Evolutionary conservation across 768 basidiomycete genomes (phyloP), one percentile per base, ranked within the genome.

Genomic region (Macrolepiota fuliginosa): DNA sequence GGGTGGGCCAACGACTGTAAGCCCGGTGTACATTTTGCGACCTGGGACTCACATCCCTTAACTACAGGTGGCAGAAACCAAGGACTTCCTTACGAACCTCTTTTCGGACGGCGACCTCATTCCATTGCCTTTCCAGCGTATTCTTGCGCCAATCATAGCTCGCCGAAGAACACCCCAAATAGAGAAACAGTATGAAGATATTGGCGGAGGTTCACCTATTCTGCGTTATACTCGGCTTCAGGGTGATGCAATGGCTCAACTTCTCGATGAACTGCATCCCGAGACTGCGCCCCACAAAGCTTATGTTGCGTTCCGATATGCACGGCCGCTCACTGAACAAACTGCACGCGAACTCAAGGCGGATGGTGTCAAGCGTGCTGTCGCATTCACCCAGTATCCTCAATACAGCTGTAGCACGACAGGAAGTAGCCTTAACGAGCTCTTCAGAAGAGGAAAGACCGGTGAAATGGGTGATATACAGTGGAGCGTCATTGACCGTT

Each of bases 351-450:
- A 92, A 73, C 89, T 99, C 89, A 87, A 86, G 75, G 83, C 78
- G 56, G 97, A 98, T 70, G 94, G 96, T 22, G 94, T 99, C 35
- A 89, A 83, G 72, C 81, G 96, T 64, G 97, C 96, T 0, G 79
- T 99, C 27, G 97, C 96, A 19, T 99, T 99, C 77, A 93, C 93
- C 2, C 97, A 99, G 74, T 99, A 99, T 73, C 97, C 97, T 0
- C 97, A 99, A 73, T 99, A 99, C 74, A 92, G 90, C 69, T 99
- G 97, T 74, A 96, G 93, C 64, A 99, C 97, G 11, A 98, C 97
- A 0, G 97, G 97, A 54, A 97, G 95, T 76, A 96, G 93, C 72
- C 71, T 99, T 70, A 99, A 98, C 69, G 97, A 99, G 72, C 76
- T 99, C 27, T 96, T 84, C 68, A 78, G 90, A 71, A 77, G 74